Percentiles rank a stretch among this genome's conserved stretches.
Conservation (phyloP, 345 rosid genomes). For the Syzygium aromaticum region DNA sequence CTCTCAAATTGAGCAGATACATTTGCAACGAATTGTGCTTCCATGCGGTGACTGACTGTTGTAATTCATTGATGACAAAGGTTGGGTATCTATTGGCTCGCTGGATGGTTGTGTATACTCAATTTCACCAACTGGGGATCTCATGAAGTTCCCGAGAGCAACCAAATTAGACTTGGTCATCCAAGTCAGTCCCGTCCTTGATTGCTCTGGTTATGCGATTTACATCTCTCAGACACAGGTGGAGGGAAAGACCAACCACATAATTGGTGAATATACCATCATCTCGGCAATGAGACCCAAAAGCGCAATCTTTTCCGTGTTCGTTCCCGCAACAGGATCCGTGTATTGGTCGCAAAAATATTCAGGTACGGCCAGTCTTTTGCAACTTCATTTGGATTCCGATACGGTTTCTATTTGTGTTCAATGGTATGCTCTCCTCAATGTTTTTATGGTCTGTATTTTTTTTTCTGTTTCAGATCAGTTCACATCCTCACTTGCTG, state of each 20-base stretch:
- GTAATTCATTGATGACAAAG: conserved; percentile 17
- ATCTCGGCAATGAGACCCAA: conserved; percentile 56
- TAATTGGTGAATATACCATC: conserved; percentile 23
- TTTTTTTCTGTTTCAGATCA: conserved; percentile 30
- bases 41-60: background rate
- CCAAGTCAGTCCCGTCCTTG: conserved; percentile 48
- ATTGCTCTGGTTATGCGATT: conserved; percentile 69
- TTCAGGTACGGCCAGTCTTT: conserved; percentile 35
- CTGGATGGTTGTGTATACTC: conserved; percentile 76
- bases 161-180: conserved; percentile 32
- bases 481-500: conserved; percentile 22
- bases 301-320: conserved; percentile 43
- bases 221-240: conserved; percentile 60
- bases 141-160: conserved; percentile 40
- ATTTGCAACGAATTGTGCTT: background rate
- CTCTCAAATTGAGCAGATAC: background rate
- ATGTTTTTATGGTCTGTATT: background rate
- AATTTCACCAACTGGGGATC: conserved; percentile 60
- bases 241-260: conserved; percentile 37
- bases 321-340: conserved; percentile 64
- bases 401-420: background rate
- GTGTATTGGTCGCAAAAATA: conserved; percentile 70
- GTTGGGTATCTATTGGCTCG: conserved; percentile 78
- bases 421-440: background rate
- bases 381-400: background rate